Evolutionary conservation across 2,329 filamentous ascomycete species (phyloP).

Genomic region (Rhytidhysteron rufulum): DNA sequence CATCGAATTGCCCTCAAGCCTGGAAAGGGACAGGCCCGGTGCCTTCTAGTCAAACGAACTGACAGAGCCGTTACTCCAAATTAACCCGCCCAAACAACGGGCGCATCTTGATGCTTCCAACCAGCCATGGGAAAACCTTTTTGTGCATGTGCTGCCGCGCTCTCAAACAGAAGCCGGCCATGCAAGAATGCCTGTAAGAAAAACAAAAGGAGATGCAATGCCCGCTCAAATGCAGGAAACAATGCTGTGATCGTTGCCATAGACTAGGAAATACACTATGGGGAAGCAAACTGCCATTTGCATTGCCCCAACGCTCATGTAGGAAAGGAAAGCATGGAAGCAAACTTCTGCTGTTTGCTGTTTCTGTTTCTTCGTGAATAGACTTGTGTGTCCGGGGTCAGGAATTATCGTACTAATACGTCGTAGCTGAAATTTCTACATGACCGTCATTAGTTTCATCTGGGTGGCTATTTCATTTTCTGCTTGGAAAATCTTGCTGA

Average conservation of each 20-base stretch:
- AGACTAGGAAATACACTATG: conserved; percentile 29
- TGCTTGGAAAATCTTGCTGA: conserved; percentile 29
- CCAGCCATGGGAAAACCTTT: conserved; percentile 1
- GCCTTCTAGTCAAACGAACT: no score
- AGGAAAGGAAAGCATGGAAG: conserved; percentile 20
- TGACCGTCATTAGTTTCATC: conserved; percentile 40
- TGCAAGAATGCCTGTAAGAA: conserved; percentile 9
- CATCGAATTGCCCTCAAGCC: no score
- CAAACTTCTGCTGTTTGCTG: conserved; percentile 21
- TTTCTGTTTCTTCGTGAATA: conserved; percentile 18
- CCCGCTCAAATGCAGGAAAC: conserved; percentile 32
- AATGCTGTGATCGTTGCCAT: background rate
- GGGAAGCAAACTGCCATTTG: conserved; percentile 12
- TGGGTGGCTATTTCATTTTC: conserved; percentile 31
- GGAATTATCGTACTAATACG: conserved; percentile 14
- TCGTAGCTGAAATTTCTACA: conserved; percentile 26
- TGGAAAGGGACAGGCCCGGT: no score
- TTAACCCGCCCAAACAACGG: conserved; percentile 13
- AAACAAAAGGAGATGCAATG: conserved; percentile 19
- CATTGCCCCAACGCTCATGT: conserved; percentile 30
- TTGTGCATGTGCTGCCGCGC: conserved; percentile 2
- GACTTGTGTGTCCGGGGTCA: no score
- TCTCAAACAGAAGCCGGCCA: conserved; percentile 9
- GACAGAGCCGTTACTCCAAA: conserved; percentile 6
- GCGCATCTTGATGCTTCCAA: conserved; percentile 9